Percentiles rank a stretch among this genome's conserved stretches.
Evolutionary conservation across 176 grass and related monocot species (phyloP).

Genomic region (Rhipidocladum racemiflorum): DNA sequence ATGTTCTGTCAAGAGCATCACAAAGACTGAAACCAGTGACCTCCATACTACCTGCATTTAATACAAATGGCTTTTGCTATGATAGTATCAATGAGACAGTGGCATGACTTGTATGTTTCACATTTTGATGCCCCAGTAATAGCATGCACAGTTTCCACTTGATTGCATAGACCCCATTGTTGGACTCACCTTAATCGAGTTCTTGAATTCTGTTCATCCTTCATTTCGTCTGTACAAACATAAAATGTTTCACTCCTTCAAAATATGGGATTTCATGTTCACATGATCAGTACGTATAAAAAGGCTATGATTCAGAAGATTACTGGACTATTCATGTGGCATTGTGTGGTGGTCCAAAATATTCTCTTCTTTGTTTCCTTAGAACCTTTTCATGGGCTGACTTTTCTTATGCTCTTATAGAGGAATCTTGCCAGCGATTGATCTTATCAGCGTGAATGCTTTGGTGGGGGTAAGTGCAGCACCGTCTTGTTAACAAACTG

Average conservation of each 20-base stretch:
- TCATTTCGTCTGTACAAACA: background rate
- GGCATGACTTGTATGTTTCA: background rate
- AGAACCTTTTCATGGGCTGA: background rate
- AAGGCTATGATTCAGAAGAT: background rate
- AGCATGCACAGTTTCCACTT: background rate
- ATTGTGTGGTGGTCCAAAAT: background rate
- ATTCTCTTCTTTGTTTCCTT: background rate
- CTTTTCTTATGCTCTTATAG: slow-evolving; percentile 40
- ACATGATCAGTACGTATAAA: background rate
- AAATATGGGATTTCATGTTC: background rate
- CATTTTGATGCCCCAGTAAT: background rate
- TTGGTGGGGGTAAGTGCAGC: slow-evolving; percentile 70
- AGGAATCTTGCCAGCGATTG: slow-evolving; percentile 88
- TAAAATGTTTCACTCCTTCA: background rate
- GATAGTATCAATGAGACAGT: background rate
- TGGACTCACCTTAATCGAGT: background rate
- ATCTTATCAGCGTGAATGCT: slow-evolving; percentile 65
- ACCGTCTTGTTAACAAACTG: background rate
- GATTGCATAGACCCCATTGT: background rate
- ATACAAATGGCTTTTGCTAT: slow-evolving; percentile 18
- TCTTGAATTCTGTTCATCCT: background rate
- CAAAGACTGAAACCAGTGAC: background rate
- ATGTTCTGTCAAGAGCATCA: background rate
- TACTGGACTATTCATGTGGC: background rate
- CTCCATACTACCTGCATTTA: background rate